Evolutionary conservation across 2,329 filamentous ascomycete genomes (phyloP).

Genomic region (Penicillium sp.): DNA sequence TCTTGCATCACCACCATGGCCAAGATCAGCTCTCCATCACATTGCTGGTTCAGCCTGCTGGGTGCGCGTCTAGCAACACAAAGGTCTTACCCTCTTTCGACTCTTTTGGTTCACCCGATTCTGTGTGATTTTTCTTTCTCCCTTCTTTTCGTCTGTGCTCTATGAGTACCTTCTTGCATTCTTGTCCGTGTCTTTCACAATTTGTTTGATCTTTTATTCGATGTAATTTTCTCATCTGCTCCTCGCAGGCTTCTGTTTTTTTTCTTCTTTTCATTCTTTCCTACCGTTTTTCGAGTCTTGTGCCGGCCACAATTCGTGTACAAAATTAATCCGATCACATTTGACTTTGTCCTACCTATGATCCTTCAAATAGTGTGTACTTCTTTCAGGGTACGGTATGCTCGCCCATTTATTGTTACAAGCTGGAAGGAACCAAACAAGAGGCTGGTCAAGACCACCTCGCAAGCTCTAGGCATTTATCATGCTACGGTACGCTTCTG

Average conservation of each 20-base stretch:
- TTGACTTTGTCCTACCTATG: background rate
- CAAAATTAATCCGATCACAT: slow-evolving; percentile 29
- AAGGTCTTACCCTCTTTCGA: slow-evolving; percentile 37
- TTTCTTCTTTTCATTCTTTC: slow-evolving; percentile 11
- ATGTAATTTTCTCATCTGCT: slow-evolving; percentile 29
- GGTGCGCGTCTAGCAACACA: slow-evolving; percentile 2
- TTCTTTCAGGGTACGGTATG: too few species aligned
- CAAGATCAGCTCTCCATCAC: slow-evolving; percentile 12
- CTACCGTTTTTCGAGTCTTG: slow-evolving; percentile 21
- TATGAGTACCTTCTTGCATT: background rate
- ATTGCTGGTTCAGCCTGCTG: slow-evolving; percentile 12
- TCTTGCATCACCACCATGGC: background rate
- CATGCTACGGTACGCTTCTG: too few species aligned
- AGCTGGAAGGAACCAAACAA: too few species aligned
- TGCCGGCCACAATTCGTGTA: slow-evolving; percentile 39
- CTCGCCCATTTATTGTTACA: too few species aligned
- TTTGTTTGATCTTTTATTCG: slow-evolving; percentile 20
- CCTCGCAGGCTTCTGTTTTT: slow-evolving; percentile 9
- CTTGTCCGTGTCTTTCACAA: slow-evolving; percentile 19
- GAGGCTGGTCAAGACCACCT: too few species aligned
- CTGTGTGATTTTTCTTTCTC: slow-evolving; percentile 21
- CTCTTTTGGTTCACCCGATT: slow-evolving; percentile 36
- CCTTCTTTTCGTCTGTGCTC: slow-evolving; percentile 4
- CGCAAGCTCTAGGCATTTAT: too few species aligned
- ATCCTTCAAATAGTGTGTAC: too few species aligned